These are phyloP conservation scores for Echeveria elegans DNA, from an alignment of 164 flowering plant species.

Conservation along the genomic window DNA sequence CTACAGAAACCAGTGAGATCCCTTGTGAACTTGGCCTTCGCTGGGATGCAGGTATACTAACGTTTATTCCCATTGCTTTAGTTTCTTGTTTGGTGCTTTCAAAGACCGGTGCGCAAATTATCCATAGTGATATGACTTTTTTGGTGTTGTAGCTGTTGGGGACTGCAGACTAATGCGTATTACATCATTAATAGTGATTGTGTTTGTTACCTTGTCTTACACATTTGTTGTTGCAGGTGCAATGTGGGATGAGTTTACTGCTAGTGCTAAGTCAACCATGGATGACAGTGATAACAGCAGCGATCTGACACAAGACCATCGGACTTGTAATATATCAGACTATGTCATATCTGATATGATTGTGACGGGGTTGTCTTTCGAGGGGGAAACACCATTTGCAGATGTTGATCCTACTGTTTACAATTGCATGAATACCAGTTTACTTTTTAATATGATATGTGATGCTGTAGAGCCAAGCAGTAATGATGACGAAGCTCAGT, in stretches of 20 bases:
- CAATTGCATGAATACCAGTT: slow-evolving; percentile 33
- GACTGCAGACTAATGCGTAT: background rate
- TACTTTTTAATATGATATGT: slow-evolving; percentile 50
- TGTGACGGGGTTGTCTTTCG: slow-evolving; percentile 35
- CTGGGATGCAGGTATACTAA: slow-evolving; percentile 28
- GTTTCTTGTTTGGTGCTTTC: background rate
- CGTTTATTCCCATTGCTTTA: background rate
- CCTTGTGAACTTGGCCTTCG: slow-evolving; percentile 14
- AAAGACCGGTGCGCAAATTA: too few relatives aligned
- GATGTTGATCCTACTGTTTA: slow-evolving; percentile 29
- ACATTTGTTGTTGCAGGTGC: background rate
- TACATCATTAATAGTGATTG: background rate
- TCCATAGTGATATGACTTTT: background rate
- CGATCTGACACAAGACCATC: slow-evolving; percentile 35
- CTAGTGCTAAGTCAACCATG: slow-evolving; percentile 6
- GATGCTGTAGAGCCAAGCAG: slow-evolving; percentile 38
- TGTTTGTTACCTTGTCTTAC: background rate
- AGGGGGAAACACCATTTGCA: slow-evolving; percentile 24
- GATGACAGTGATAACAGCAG: slow-evolving; percentile 50
- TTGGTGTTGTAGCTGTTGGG: slow-evolving; percentile 20
- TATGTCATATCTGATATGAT: slow-evolving; percentile 61
- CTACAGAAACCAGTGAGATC: slow-evolving; percentile 28
- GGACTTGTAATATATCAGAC: slow-evolving; percentile 56
- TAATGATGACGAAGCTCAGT: slow-evolving; percentile 14
- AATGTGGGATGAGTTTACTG: slow-evolving; percentile 3